Evolutionary conservation across 176 grass and related monocot genomes (phyloP).

Genomic region (Stipa capillata): DNA sequence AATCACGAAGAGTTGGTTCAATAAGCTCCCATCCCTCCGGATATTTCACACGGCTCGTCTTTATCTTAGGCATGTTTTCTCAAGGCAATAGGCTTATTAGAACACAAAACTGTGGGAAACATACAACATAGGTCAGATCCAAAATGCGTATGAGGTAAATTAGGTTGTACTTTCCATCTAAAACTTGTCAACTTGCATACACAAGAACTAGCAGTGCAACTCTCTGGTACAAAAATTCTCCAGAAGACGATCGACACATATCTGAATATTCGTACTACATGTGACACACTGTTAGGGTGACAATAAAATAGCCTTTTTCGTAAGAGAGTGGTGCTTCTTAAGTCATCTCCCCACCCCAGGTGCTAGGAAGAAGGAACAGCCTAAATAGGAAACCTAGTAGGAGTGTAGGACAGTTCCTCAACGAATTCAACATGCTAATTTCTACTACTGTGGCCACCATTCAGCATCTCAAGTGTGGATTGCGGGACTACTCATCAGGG

Average conservation of each 20-base stretch:
- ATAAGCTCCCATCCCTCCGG: constrained; percentile 99
- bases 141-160: neutral
- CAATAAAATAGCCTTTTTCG: neutral
- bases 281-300: neutral
- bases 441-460: neutral
- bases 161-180: neutral
- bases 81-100: neutral
- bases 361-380: neutral
- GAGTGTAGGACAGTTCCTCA: neutral
- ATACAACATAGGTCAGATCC: neutral
- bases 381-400: neutral
- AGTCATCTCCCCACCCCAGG: neutral
- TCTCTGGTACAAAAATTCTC: neutral
- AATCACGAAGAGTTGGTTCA: constrained; percentile 78
- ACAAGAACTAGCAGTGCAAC: neutral
- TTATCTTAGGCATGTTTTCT: constrained; percentile 80
- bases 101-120: neutral
- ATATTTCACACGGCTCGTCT: constrained; percentile 89
- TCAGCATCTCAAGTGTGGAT: neutral
- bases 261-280: neutral
- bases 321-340: neutral
- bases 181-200: neutral
- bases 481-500: neutral
- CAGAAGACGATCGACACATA: neutral
- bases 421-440: neutral